Evolutionary conservation across 139 green algal genomes (phyloP).

Genomic region (Penium margaritaceum): DNA sequence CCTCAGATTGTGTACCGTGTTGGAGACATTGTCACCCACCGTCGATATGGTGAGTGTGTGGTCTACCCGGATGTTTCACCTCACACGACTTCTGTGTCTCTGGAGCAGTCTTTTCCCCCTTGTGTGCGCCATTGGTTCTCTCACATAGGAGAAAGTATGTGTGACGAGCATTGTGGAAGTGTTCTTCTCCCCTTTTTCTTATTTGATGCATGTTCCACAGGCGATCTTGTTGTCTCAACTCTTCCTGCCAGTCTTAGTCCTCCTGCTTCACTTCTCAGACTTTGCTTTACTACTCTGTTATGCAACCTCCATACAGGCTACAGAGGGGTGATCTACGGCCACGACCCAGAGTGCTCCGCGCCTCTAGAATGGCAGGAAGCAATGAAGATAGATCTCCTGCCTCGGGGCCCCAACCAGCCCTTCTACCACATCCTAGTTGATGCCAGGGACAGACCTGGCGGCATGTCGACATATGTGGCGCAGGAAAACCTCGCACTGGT

Average conservation of each 20-base stretch:
- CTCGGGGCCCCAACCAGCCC: constrained; percentile 28
- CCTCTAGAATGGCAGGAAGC: constrained; percentile 30
- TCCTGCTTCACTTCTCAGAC: no score
- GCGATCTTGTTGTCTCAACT: no score
- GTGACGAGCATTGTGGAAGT: not conserved
- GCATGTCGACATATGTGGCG: constrained; percentile 33
- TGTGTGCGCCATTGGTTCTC: no score
- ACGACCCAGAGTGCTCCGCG: constrained; percentile 34
- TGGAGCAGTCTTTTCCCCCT: no score
- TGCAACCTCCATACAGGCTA: constrained; percentile 34
- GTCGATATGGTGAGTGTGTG: constrained; percentile 30
- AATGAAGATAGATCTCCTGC: constrained; percentile 36
- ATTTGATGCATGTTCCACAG: no score
- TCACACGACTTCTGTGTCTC: no score
- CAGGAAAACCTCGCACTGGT: constrained; percentile 32
- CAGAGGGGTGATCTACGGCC: constrained; percentile 34
- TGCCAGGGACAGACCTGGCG: constrained; percentile 3
- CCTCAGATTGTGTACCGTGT: constrained; percentile 24
- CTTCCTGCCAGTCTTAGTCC: no score
- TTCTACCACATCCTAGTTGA: constrained; percentile 37
- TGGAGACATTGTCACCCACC: constrained; percentile 34
- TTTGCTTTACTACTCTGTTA: no score
- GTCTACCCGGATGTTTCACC: no score
- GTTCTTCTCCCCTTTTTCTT: not conserved
- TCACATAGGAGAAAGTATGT: constrained; percentile 10